phyloP scores from a whole-genome alignment of 331 rosid genomes.

The Malus hybrid region DNA sequence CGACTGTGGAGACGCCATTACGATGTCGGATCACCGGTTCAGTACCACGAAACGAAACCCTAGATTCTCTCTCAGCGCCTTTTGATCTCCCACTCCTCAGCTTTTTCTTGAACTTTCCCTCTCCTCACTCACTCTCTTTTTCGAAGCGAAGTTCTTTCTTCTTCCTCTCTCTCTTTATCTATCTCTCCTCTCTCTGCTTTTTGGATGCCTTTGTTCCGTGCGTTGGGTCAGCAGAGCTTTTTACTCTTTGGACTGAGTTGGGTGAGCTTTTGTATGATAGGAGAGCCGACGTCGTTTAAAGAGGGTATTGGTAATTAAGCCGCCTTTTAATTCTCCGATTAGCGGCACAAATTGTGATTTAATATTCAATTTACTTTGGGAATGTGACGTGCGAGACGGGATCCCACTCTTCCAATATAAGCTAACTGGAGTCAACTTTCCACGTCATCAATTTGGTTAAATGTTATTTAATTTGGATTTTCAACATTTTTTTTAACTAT shows the following conservation, averaged over 20 bases:
- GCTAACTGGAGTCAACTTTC: background rate
- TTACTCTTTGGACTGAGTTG: slow-evolving; percentile 11
- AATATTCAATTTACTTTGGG: background rate
- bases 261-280: background rate
- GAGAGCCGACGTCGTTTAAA: background rate
- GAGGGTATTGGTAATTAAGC: background rate
- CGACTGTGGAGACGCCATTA: slow-evolving; percentile 52
- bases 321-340: background rate
- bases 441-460: background rate
- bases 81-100: background rate
- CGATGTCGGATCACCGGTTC: slow-evolving; percentile 24
- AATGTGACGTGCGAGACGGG: background rate
- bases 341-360: background rate
- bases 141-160: too few species aligned
- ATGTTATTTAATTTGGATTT: too few species aligned
- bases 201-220: background rate
- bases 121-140: background rate
- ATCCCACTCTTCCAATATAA: background rate
- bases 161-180: background rate
- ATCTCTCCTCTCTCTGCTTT: background rate
- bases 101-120: background rate
- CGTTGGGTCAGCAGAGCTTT: background rate
- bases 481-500: too few species aligned
- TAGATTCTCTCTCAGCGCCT: background rate
- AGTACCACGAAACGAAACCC: slow-evolving; percentile 9